A percentile compares a stretch with the other conserved stretches of the same genome.
phyloP scores from a whole-genome alignment of 345 rosid species.

The Anacardium occidentale region DNA sequence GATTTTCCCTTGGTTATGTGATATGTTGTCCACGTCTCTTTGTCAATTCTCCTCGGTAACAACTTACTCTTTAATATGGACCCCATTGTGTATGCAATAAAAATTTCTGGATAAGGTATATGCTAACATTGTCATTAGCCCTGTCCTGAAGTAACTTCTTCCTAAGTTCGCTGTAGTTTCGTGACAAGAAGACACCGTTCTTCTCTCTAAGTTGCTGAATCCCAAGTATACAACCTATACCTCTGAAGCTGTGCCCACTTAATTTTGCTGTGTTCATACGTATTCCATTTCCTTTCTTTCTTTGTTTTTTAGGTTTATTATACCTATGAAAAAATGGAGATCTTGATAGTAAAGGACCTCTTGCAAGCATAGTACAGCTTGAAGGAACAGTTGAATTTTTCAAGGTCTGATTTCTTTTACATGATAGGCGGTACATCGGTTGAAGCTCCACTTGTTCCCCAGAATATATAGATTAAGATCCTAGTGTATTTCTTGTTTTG shows the following conservation, averaged over 20 bases:
- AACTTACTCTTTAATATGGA: conserved; percentile 74
- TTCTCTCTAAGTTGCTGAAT: conserved; percentile 66
- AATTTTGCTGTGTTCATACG: conserved; percentile 6
- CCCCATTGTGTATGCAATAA: conserved; percentile 79
- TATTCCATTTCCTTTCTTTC: neutral
- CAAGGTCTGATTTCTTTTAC: conserved; percentile 48
- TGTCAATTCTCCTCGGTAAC: conserved; percentile 50
- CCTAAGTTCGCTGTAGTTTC: conserved; percentile 82
- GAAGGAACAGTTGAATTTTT: conserved; percentile 85
- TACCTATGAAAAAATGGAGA: conserved; percentile 92
- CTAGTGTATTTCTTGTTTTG: neutral
- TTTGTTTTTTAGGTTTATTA: conserved; percentile 54
- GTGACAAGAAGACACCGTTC: conserved; percentile 94
- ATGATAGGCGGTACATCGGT: neutral
- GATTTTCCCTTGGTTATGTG: neutral
- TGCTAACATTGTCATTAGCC: conserved; percentile 84
- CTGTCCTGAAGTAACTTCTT: conserved; percentile 88
- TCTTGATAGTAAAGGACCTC: conserved; percentile 72
- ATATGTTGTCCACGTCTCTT: conserved; percentile 51
- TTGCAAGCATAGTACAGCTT: conserved; percentile 49
- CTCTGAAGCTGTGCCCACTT: conserved; percentile 4
- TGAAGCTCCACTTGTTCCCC: neutral
- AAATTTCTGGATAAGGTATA: conserved; percentile 53
- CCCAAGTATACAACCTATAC: conserved; percentile 53
- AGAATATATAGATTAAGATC: neutral